Evolutionary conservation across 2,329 filamentous ascomycete species (phyloP).

Genomic region (Botryosphaeria dothidea): DNA sequence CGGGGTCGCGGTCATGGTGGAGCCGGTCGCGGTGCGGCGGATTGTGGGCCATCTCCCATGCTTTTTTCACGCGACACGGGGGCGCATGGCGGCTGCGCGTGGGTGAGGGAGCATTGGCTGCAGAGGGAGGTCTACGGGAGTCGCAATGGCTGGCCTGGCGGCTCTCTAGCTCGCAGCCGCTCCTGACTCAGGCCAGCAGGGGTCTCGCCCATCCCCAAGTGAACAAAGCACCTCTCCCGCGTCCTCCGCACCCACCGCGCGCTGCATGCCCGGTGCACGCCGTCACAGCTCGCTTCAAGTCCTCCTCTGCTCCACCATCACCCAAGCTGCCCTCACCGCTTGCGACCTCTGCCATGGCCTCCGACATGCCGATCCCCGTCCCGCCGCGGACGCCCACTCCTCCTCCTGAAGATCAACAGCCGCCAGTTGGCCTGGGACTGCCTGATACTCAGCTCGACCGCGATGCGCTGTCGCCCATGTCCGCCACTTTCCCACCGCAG

Average conservation of each 20-base stretch:
- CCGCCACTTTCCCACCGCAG: conserved; percentile 37
- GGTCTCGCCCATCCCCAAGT: background rate
- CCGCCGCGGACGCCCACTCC: conserved; percentile 67
- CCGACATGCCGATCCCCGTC: conserved; percentile 58
- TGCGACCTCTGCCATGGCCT: conserved; percentile 51
- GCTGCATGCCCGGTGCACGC: background rate
- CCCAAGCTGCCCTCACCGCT: conserved; percentile 22
- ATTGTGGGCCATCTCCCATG: conserved; percentile 28
- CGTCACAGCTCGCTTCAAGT: conserved; percentile 9
- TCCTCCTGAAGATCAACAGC: conserved; percentile 53
- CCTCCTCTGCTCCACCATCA: conserved; percentile 24
- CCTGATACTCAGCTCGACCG: conserved; percentile 28
- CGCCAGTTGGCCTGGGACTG: conserved; percentile 35
- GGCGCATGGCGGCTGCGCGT: background rate
- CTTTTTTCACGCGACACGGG: conserved; percentile 14
- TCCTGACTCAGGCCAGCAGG: background rate
- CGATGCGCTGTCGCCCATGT: conserved; percentile 42
- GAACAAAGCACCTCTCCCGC: background rate
- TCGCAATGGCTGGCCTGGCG: background rate
- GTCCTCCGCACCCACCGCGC: background rate
- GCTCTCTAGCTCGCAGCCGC: background rate
- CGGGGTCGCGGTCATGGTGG: background rate
- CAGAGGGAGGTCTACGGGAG: background rate
- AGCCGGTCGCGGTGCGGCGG: background rate
- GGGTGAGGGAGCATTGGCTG: background rate